Base-by-base conservation (phyloP, 1,284 basidiomycete species). In the Trichosporon ovoides region DNA sequence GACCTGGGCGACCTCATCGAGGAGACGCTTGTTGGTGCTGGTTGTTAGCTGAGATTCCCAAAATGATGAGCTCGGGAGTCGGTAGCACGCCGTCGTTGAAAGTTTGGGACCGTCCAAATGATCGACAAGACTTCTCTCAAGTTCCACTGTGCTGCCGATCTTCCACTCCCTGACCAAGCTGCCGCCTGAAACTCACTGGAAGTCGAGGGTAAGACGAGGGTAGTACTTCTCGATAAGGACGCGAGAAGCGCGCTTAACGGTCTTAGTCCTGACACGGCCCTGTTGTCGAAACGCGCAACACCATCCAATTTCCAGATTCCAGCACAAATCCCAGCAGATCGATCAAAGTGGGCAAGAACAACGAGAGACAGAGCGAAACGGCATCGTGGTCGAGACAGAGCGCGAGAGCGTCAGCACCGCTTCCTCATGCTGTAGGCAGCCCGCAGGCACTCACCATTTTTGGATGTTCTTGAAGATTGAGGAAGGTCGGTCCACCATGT, bases 201-300 rank as follows among this genome's bases (percentile, higher is more conserved):
- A 95, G 78, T 95, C 93, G 76, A 95, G 88, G 65, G 92, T 95
- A 71, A 96, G 86, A 73, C 92, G 88, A 69, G 92, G 92, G 82
- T 94, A 95, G 85, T 98, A 99, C 85, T 98, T 97, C 86, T 99
- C 95, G 77, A 99, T 98, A 82, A 98, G 86, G 74, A 96, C 92
- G 70, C 95, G 89, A 71, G 94, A 95, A 77, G 95, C 95, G 82
- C 95, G 91, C 86, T 98, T 99, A 80, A 94, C 95, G 70, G 95
- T 99, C 84, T 99, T 99, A 75, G 95, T 99, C 78, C 95, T 91
- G 83, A 99, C 95, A 77, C 95, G 93, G 81, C 96, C 96, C 95
- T 97, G 80, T 55, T 58, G 37, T 33, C 24, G 20, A 22, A 43
- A 54, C 35, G 52, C 53, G 38, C 28, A 33, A 28, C 34, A 43